These are phyloP conservation scores for Fusarium burgessii DNA, from an alignment of 2,329 filamentous ascomycete genomes.

Conservation along the genomic window DNA sequence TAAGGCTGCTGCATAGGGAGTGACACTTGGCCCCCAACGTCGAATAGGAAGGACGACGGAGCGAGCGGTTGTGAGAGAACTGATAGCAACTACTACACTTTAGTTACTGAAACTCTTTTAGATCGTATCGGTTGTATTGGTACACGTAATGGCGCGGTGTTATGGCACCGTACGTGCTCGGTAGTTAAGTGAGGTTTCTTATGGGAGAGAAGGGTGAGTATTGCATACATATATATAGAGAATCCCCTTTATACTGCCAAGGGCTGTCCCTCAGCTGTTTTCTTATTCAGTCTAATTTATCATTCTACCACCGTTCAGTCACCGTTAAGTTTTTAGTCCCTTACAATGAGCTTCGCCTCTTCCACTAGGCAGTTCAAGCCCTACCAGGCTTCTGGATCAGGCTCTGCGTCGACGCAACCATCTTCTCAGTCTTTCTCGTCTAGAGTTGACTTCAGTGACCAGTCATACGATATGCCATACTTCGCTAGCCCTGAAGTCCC, in stretches of 20 bases:
- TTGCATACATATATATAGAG: background rate
- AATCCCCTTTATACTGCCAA: background rate
- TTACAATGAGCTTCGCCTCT: conserved; percentile 6
- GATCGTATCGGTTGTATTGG: background rate
- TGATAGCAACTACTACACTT: background rate
- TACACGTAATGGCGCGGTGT: background rate
- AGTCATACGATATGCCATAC: conserved; percentile 5
- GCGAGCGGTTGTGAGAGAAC: background rate
- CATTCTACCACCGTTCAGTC: background rate
- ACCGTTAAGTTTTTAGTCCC: background rate
- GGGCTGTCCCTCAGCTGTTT: background rate
- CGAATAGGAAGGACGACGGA: background rate
- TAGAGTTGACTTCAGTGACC: conserved; percentile 7
- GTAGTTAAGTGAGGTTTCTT: background rate
- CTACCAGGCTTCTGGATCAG: conserved; percentile 2
- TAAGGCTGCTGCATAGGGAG: background rate
- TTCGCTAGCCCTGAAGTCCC: background rate
- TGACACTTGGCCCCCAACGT: background rate
- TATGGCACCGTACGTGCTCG: background rate
- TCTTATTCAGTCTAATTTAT: too few species aligned
- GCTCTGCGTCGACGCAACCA: background rate
- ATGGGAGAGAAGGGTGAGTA: background rate
- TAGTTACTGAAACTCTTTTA: background rate
- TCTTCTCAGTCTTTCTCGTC: background rate
- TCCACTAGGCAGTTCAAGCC: background rate